Base-by-base conservation (phyloP, 2,329 filamentous ascomycete species). In the Fusarium sp. region DNA sequence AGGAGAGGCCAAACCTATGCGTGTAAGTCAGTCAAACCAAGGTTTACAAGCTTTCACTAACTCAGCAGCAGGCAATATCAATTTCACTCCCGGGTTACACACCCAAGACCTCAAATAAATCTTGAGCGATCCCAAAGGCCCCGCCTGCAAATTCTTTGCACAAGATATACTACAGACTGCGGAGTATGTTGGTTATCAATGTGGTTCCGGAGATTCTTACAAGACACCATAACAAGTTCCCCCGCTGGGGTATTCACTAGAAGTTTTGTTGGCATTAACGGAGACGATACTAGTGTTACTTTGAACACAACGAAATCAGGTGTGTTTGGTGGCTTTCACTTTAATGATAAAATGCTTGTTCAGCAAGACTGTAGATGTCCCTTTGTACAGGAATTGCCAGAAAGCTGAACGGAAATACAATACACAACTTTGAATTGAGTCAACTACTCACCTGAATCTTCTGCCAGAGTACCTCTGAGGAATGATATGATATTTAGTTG, bases 51-150 rank as follows among this genome's bases (percentile, higher is more conserved):
- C 1, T 4, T 4, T 1, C 15, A 10, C 19, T 39, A 11, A 52
- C 3, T 10, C 15, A 11, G n/a, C 0, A 1, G 6, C 8, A 43
- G 46, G 52, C 11, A 15, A 17, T 2, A 47, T 59, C 9, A 35
- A 43, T 10, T 17, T 22, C 15, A 22, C 14, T 8, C 22, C 25
- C 3, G 40, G 33, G 4, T 4, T 58, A 0, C 40, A 47, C 7
- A 58, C 9, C 6, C 27, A 61, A n/a, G 25, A 30, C n/a, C 37
- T 49, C 14, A 50, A 39, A 30, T 57, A 46, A 6, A 41, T 19
- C 10, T 61, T 45, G 5, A 46, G 52, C 8, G 45, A 51, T 15
- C 25, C 40, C 2, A 23, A 20, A 1, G 27, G 11, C 3, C 44
- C 19, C 4, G 23, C 17, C 1, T 39, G 30, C 3, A 25, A 22